phyloP scores from a whole-genome alignment of 2,329 filamentous ascomycete species.

The Trichoderma lentiforme region DNA sequence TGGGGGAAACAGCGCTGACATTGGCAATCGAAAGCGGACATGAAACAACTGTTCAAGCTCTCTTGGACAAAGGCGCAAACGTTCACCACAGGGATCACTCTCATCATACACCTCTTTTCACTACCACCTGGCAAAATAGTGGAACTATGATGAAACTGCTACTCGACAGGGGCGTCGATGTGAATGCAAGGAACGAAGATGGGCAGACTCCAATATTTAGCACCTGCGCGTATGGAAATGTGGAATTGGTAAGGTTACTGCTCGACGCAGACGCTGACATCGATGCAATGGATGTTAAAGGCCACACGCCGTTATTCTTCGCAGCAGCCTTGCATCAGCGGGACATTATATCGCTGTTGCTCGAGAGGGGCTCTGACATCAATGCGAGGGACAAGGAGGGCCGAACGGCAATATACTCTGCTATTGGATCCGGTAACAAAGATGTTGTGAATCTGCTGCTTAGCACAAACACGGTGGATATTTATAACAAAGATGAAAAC shows the following conservation, averaged over 20 bases:
- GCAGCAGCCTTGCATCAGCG: background rate
- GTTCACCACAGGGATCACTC: background rate
- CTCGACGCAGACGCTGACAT: background rate
- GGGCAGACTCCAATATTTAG: background rate
- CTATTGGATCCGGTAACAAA: background rate
- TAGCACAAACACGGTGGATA: background rate
- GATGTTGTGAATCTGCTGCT: background rate
- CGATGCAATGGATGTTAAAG: background rate
- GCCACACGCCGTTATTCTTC: background rate
- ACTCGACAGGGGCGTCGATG: background rate
- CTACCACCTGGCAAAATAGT: background rate
- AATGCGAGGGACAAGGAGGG: background rate
- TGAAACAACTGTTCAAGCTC: background rate
- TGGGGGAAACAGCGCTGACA: background rate
- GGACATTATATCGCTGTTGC: background rate
- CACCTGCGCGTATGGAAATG: background rate
- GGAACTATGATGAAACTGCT: background rate
- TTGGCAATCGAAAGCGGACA: background rate
- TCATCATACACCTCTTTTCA: background rate
- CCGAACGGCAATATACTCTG: background rate
- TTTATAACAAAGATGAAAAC: background rate
- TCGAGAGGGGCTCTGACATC: background rate
- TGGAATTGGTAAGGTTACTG: background rate
- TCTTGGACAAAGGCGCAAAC: background rate
- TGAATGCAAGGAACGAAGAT: background rate